Conservation (phyloP, 208 protist genomes). For the Angomonas ambiguus region DNA sequence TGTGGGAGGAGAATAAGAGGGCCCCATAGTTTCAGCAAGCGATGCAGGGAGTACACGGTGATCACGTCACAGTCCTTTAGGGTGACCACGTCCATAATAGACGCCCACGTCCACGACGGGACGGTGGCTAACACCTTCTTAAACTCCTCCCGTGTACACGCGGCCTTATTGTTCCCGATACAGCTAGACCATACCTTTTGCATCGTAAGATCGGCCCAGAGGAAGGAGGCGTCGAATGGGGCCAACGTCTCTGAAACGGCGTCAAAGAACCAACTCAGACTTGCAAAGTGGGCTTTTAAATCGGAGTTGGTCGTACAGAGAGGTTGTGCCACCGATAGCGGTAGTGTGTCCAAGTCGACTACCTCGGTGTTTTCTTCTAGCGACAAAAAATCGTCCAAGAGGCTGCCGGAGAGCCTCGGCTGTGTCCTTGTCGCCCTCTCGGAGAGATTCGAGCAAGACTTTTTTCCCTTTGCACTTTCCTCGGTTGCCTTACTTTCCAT, state of each 20-base stretch:
- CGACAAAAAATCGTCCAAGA: constrained; percentile 12
- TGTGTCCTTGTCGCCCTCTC: background rate
- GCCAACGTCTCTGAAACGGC: constrained; percentile 21
- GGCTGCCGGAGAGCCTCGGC: background rate
- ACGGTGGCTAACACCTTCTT: constrained; percentile 36
- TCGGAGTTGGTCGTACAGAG: constrained; percentile 40
- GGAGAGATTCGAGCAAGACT: background rate
- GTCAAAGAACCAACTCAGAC: constrained; percentile 65
- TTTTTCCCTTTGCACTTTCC: background rate
- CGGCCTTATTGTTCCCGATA: constrained; percentile 49
- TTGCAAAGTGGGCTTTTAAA: constrained; percentile 44
- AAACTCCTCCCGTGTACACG: constrained; percentile 61
- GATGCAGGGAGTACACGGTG: constrained; percentile 66
- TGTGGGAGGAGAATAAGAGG: constrained; percentile 71
- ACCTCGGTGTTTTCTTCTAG: constrained; percentile 7
- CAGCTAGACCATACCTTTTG: constrained; percentile 43
- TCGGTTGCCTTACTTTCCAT: background rate
- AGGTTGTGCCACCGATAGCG: constrained; percentile 14
- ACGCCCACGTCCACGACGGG: constrained; percentile 40
- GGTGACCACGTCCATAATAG: constrained; percentile 57
- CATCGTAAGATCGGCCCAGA: constrained; percentile 51
- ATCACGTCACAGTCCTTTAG: constrained; percentile 73
- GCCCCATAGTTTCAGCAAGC: constrained; percentile 78
- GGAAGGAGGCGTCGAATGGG: constrained; percentile 36
- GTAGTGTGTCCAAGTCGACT: constrained; percentile 16